phyloP scores from a whole-genome alignment of 2,329 filamentous ascomycete species.

The Penicillium sp. region DNA sequence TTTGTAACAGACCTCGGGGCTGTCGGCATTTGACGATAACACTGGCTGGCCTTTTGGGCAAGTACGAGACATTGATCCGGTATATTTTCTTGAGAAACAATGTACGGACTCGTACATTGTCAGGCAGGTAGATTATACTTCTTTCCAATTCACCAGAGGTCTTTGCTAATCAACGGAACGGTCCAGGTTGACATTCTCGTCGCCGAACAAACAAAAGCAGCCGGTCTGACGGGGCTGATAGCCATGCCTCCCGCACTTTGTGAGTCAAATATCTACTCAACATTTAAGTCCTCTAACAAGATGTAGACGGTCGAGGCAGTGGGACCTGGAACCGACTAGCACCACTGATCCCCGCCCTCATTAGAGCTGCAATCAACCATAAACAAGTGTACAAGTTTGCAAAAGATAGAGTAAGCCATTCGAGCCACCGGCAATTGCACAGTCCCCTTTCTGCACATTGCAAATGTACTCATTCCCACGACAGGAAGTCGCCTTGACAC shows the following conservation, averaged over 20 bases:
- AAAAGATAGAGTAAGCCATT: not conserved
- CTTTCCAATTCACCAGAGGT: not conserved
- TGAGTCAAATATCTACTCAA: not conserved
- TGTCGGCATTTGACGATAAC: not conserved
- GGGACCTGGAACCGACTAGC: conserved; percentile 10
- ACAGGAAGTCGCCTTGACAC: conserved; percentile 1
- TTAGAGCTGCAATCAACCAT: conserved; percentile 2
- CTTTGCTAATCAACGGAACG: not conserved
- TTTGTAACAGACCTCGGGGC: not conserved
- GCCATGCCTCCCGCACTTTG: conserved; percentile 8
- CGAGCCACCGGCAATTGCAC: not conserved
- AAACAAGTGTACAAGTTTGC: conserved; percentile 9
- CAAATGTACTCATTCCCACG: not conserved
- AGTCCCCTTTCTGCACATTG: not conserved
- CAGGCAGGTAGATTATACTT: not conserved
- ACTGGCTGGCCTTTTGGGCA: not conserved
- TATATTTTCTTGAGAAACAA: conserved; percentile 7
- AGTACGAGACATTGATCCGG: conserved; percentile 1
- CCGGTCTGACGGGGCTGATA: conserved; percentile 2
- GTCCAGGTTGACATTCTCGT: conserved; percentile 6
- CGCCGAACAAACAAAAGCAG: conserved; percentile 6
- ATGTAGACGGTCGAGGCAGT: conserved; percentile 4
- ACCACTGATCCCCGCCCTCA: conserved; percentile 9
- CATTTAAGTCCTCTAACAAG: not conserved
- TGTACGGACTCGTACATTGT: conserved; percentile 9